Evolutionary conservation across 1,284 basidiomycete species (phyloP).

Genomic region (Blastosporella zonata): DNA sequence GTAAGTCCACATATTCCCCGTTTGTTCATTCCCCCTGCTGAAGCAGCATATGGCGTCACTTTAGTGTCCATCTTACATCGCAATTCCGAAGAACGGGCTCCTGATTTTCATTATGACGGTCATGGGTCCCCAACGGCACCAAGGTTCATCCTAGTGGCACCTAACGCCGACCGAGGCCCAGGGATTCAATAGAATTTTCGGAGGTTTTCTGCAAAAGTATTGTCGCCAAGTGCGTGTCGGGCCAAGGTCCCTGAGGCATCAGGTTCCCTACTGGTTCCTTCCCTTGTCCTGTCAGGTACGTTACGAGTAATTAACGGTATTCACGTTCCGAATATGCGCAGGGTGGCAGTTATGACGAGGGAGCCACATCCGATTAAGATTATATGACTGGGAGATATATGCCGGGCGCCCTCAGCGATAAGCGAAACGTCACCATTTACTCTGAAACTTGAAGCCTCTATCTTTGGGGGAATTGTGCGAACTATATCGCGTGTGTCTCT

Average conservation of each 20-base stretch:
- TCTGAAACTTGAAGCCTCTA: no score
- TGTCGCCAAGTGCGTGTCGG: not conserved
- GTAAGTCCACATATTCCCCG: not conserved
- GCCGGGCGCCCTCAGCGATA: no score
- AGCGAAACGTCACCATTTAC: no score
- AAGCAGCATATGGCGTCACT: not conserved
- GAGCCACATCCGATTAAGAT: not conserved
- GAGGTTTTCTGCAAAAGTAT: no score
- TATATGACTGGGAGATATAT: not conserved
- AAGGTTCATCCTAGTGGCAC: not conserved
- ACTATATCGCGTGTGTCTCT: not conserved
- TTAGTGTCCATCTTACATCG: not conserved
- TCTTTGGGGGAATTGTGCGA: not conserved
- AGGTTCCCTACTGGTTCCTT: not conserved
- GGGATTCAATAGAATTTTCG: not conserved
- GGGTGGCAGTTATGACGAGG: no score
- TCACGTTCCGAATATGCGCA: not conserved
- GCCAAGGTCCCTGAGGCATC: no score
- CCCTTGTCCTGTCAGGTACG: conserved; percentile 1
- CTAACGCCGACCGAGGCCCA: not conserved
- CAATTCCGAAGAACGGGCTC: not conserved
- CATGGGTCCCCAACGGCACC: not conserved
- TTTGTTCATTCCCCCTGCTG: not conserved
- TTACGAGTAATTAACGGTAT: not conserved
- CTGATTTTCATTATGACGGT: not conserved